Evolutionary conservation across 164 flowering plant genomes (phyloP), one percentile per base, ranked within the genome.

Genomic region (Magnolia officinalis): DNA sequence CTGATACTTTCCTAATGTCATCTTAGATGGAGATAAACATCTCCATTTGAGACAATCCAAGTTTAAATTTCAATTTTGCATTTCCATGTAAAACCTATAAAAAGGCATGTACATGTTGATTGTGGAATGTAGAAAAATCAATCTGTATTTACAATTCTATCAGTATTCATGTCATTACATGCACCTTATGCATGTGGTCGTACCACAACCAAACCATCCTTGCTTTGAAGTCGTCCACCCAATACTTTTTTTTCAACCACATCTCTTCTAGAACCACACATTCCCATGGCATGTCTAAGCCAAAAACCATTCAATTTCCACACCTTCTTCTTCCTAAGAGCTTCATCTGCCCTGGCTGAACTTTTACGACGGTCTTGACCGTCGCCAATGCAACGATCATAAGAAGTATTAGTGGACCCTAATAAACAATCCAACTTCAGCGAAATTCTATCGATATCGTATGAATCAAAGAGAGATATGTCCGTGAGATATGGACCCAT

Each of bases 381-480:
- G 4, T 59, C 19, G n/a, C 37, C 50, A 67, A 14, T 24, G 31
- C 45, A 14, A 31, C 8, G 9, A 23, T 13, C 6, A 1, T 49
- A 6, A 14, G 7, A 50, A 18, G 2, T 51, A 1, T 55, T 49
- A 63, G 76, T 79, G 2, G 84, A 49, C 75, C 84, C 85, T 50
- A 87, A 75, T 45, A 83, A 74, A 7, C 61, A 3, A 70, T 81
- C 83, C 16, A 91, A 79, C 2, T 83, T 82, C 71, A 29, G 78
- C 4, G 89, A 86, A 50, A 91, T 89, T 8, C 85, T 82, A 23
- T 77, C 76, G 4, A 87, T 81, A 58, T 91, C 95, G 58, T 85
- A 89, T 0, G 66, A 24, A 78, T 89, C 91, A n/a, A 89, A 82
- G 49, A 89, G 86, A 68, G 89, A 81, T 49, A 29, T 78, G 13